Conservation (phyloP, 805 yeast species). For the Schwanniomyces yamadae region DNA sequence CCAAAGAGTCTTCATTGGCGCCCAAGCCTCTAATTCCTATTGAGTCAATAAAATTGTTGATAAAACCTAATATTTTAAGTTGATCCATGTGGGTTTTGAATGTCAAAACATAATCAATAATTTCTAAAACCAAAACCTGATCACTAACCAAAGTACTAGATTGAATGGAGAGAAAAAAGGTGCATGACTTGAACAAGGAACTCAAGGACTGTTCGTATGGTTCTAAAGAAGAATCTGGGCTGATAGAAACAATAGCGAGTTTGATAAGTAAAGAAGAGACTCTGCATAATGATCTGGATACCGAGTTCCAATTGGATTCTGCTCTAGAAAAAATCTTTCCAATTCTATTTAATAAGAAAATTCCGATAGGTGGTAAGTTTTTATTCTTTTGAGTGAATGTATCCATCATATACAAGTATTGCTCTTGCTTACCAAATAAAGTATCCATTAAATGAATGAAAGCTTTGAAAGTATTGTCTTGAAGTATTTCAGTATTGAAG, state of each 20-base stretch:
- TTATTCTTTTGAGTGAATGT: conserved; percentile 39
- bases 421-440: conserved; percentile 64
- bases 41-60: conserved; percentile 48
- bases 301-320: conserved; percentile 56
- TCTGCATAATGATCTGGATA: conserved; percentile 65
- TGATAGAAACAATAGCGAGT: conserved; percentile 28
- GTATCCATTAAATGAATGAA: conserved; percentile 61
- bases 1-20: conserved; percentile 32
- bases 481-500: conserved; percentile 28
- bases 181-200: conserved; percentile 38
- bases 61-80: conserved; percentile 38
- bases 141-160: conserved; percentile 53
- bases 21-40: conserved; percentile 60
- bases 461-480: conserved; percentile 48
- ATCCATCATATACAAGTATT: conserved; percentile 56
- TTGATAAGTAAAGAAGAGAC: conserved; percentile 52
- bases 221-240: conserved; percentile 17
- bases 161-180: conserved; percentile 47
- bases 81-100: conserved; percentile 41
- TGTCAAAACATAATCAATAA: conserved; percentile 54
- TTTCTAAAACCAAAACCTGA: conserved; percentile 62
- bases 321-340: conserved; percentile 49
- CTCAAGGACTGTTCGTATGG: conserved; percentile 27
- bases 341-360: conserved; percentile 46
- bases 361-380: conserved; percentile 51